phyloP scores from a whole-genome alignment of 257 asterid species.

The Nicotiana undulata region DNA sequence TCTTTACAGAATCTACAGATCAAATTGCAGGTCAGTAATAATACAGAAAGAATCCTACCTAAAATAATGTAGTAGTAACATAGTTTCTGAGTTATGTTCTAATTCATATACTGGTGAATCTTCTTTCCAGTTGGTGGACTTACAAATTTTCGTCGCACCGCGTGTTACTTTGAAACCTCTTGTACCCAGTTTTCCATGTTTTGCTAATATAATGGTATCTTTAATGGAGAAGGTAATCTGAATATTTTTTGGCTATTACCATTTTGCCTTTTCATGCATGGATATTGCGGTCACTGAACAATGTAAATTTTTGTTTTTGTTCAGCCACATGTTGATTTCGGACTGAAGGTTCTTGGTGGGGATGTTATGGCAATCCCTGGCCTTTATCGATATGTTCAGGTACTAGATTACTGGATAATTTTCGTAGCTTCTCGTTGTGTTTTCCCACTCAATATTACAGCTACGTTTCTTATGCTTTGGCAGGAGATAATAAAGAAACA shows the following conservation, averaged over 20 bases:
- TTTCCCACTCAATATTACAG: neutral
- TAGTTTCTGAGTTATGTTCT: neutral
- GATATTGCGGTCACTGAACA: neutral
- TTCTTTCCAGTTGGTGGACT: conserved; percentile 60
- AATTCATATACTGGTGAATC: conserved; percentile 9
- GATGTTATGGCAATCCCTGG: conserved; percentile 86
- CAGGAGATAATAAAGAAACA: conserved; percentile 67
- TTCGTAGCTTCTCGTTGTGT: neutral
- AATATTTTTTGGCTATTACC: neutral
- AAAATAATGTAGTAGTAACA: neutral
- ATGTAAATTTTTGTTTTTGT: conserved; percentile 1
- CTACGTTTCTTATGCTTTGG: conserved; percentile 5
- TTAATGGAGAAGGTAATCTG: conserved; percentile 62
- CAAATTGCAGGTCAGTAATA: conserved; percentile 50
- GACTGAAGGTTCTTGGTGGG: conserved; percentile 68
- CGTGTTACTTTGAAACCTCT: conserved; percentile 70
- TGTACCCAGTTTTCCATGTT: conserved; percentile 72
- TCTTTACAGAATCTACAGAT: conserved; percentile 37
- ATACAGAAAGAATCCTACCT: neutral
- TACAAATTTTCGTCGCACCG: conserved; percentile 61
- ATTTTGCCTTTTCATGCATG: neutral
- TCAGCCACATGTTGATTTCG: conserved; percentile 82
- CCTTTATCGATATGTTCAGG: conserved; percentile 77
- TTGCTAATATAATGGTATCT: conserved; percentile 51
- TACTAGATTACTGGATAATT: conserved; percentile 1